Base-by-base conservation (phyloP, 23 red algal species). In the Gracilaria caudata region DNA sequence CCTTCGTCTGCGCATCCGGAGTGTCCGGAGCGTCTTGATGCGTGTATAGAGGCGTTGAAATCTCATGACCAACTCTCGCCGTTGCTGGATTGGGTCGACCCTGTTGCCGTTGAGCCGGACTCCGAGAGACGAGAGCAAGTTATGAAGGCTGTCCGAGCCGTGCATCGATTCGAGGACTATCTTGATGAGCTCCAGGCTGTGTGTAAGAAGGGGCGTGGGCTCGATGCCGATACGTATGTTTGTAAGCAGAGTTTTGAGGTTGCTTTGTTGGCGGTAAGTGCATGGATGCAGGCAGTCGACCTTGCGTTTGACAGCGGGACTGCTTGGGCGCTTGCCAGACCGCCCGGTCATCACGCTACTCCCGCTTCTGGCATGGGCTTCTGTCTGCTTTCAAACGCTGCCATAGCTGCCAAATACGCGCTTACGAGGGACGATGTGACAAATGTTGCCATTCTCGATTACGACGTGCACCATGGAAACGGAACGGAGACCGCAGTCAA, bases 401-500 rank as follows among this genome's bases (percentile, higher is more conserved):
- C 92, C 24, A 95, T 98, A 66, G 96, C 86, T 35, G 93, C 92
- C 24, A 84, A 79, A 28, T 84, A 94, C 41, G 96, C 92, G 41
- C 84, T 98, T 57, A 63, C 40, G 2, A 44, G 64, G 41, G 33
- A 71, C 19, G 37, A 65, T 54, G 83, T 95, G 38, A 23, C 25
- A 21, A 77, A 65, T n/a, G 83, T 98, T 21, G 88, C 81, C 24
- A 94, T 98, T 68, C 47, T 98, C 1, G 96, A 98, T 75, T 98
- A 78, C 64, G 96, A 98, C 49, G 96, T 98, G n/a, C 96, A 98
- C 68, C 96, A 98, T n/a, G 96, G 96, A 12, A 98, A 98, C 58
- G 96, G 96, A 32, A 98, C 96, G 4, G 92, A 94, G 81, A 56
- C 71, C 34, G 45, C 51, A 23, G 85, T 95, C 3, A 79, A 78